Base-by-base conservation (phyloP, 306 rosid genomes). In the Luffa acutangula region DNA sequence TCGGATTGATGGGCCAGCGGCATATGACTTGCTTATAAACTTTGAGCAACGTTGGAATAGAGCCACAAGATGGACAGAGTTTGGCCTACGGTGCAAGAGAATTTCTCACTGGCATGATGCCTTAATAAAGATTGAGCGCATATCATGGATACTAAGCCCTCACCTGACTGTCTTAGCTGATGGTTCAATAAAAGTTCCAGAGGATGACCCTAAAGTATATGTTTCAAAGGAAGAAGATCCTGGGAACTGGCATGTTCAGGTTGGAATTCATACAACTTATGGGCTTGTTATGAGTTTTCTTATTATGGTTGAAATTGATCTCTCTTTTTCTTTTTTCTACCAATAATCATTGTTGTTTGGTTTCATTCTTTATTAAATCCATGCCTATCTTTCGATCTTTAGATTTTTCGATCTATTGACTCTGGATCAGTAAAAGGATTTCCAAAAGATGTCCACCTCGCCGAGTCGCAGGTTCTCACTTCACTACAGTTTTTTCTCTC, bases 241-340 rank as follows among this genome's bases (percentile, higher is more conserved):
- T 45, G 96, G 91, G 87, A 83, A 81, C 87, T 93, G 99, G 98
- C 97, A 93, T 85, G 93, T 93, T 85, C 99, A 95, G 99, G 99
- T 94, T 78, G 49, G 88, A 79, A 81, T 60, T 57, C 69, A 7
- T 36, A 81, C 65, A 79, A 83, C 37, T 75, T 79, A 15, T 51
- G 17, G 3, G 4, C 20, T 82, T 52, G 57, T 79, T 52, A 43
- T 82, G 48, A 34, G 37, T 62, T 67, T 66, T 69, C 81, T 75
- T 79, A 63, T 48, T 52, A 51, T 63, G 13, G 48, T 10, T 18
- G 33, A 11, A 36, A 17, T 14, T 34, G 74, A 34, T 77, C 46
- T 41, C 64, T 76, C 48, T 77, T 70, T 57, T 64, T 77, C 65
- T 57, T 64, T 74, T 45, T 72, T 77, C 80, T 31, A 53, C 79